Conservation (phyloP, 2,329 filamentous ascomycete species). For the Knufia fluminis region DNA sequence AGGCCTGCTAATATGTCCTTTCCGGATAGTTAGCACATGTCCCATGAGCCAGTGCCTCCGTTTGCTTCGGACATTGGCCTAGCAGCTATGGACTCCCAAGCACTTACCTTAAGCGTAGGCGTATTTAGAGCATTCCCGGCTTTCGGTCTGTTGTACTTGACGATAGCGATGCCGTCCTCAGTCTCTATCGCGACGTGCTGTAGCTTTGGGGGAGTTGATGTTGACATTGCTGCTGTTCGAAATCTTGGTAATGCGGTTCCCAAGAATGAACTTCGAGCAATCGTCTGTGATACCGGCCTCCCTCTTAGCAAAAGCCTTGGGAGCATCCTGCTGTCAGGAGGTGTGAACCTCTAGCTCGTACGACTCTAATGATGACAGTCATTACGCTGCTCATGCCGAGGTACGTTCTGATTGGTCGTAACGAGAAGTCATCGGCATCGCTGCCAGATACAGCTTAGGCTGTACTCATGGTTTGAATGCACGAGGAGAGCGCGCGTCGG, state of each 20-base stretch:
- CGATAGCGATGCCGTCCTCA: slow-evolving; percentile 7
- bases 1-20: slow-evolving; percentile 7
- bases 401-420: no score
- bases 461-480: neutral
- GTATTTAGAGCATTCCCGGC: slow-evolving; percentile 10
- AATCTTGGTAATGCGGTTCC: no score
- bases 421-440: neutral
- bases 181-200: slow-evolving; percentile 5
- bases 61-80: no score
- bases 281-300: no score
- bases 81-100: neutral
- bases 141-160: slow-evolving; percentile 11
- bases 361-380: no score
- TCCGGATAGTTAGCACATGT: neutral
- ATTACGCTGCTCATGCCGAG: no score
- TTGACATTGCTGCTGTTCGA: neutral
- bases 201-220: slow-evolving; percentile 2
- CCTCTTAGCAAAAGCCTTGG: no score
- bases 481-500: neutral
- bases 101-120: neutral
- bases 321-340: no score
- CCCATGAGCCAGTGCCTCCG: no score
- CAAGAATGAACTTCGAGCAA: no score
- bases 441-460: neutral
- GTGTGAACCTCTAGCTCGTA: no score